phyloP scores from a whole-genome alignment of 2,329 filamentous ascomycete species.

The Pseudogymnoascus sp. region DNA sequence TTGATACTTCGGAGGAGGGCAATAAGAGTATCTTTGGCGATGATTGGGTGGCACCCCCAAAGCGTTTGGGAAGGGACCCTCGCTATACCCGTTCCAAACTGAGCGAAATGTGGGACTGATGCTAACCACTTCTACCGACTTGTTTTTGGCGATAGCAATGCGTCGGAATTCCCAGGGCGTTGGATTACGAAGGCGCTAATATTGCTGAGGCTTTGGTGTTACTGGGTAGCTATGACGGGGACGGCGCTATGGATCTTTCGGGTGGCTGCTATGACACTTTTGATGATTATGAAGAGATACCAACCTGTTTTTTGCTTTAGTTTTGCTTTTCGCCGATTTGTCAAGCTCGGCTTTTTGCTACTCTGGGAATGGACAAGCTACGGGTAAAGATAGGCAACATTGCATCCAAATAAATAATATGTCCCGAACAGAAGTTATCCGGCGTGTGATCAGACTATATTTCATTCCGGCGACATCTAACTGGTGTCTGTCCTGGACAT shows the following conservation, averaged over 20 bases:
- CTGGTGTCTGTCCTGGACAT: not conserved
- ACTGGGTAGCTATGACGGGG: not conserved
- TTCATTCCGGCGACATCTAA: not conserved
- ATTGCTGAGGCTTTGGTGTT: not conserved
- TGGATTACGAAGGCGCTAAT: not conserved
- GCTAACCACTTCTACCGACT: not conserved
- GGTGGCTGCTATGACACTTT: constrained; percentile 4
- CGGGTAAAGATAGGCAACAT: not conserved
- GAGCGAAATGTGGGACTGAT: constrained; percentile 15
- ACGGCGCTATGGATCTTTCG: not conserved
- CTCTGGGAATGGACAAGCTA: not conserved
- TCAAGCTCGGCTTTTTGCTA: not conserved
- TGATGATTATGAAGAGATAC: constrained; percentile 1
- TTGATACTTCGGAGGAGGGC: constrained; percentile 24
- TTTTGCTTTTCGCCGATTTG: not conserved
- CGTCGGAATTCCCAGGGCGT: not conserved
- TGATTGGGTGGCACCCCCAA: constrained; percentile 16
- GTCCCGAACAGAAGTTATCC: not conserved
- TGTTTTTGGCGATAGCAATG: not conserved
- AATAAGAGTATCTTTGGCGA: constrained; percentile 27
- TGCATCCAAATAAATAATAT: not conserved
- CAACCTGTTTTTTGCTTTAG: not conserved
- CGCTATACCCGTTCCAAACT: constrained; percentile 18
- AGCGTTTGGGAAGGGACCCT: not conserved
- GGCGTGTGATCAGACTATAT: not conserved